A percentile compares a stretch with the other conserved stretches of the same genome.
Evolutionary conservation across 352 stramenopile genomes (phyloP).

Genomic region (Globisporangium polare): DNA sequence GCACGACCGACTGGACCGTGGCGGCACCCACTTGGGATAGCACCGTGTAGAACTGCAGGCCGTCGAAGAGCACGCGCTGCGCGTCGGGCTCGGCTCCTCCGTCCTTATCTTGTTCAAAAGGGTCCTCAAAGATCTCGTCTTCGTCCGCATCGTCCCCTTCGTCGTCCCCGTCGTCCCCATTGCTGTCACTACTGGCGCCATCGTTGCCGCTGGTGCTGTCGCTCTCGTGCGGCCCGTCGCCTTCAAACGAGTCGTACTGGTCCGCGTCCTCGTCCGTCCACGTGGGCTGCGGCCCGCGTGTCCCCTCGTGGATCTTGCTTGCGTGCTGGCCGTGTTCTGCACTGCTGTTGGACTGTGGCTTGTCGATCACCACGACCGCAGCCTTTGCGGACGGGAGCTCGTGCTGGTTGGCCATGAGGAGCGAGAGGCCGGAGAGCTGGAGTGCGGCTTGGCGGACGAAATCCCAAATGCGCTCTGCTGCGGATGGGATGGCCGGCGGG

Average conservation of each 20-base stretch:
- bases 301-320: slow-evolving; percentile 4
- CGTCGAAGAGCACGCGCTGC: slow-evolving; percentile 39
- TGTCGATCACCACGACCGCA: neutral
- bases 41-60: slow-evolving; percentile 64
- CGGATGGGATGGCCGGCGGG: no score
- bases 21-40: slow-evolving; percentile 36
- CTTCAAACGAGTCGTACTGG: neutral
- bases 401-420: slow-evolving; percentile 26
- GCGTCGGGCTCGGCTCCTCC: slow-evolving; percentile 11
- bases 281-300: neutral
- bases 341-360: neutral
- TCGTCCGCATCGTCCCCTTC: neutral
- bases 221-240: slow-evolving; percentile 5
- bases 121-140: slow-evolving; percentile 7
- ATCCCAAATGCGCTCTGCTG: slow-evolving; percentile 5
- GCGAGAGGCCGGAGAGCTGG: slow-evolving; percentile 12
- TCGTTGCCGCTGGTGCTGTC: neutral
- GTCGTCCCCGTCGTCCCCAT: slow-evolving; percentile 3
- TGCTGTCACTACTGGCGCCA: neutral
- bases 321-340: neutral
- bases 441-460: neutral
- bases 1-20: slow-evolving; percentile 32
- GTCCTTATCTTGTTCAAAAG: neutral
- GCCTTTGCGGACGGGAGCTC: slow-evolving; percentile 8
- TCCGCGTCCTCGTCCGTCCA: neutral